Evolutionary conservation across 2,329 filamentous ascomycete species (phyloP).

Genomic region (Camillea tinctor): DNA sequence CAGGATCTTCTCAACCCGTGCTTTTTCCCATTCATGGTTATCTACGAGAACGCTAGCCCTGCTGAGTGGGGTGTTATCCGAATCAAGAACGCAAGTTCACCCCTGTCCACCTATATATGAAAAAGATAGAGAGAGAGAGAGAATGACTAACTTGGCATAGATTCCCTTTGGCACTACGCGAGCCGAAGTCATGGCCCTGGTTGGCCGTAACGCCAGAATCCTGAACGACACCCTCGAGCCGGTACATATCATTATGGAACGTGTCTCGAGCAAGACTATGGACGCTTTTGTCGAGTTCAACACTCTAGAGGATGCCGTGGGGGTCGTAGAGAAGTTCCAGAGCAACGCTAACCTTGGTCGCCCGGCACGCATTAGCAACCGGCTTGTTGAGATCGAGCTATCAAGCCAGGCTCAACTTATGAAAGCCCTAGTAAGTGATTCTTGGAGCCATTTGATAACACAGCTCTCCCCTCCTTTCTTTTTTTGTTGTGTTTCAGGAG

Average conservation of each 20-base stretch:
- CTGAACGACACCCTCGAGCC: slow-evolving; percentile 41
- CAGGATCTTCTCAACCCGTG: slow-evolving; percentile 35
- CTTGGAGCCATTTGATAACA: too few species aligned
- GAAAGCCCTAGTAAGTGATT: slow-evolving; percentile 44
- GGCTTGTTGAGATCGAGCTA: slow-evolving; percentile 55
- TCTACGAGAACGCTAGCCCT: slow-evolving; percentile 30
- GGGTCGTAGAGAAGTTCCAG: slow-evolving; percentile 50
- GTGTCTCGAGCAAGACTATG: slow-evolving; percentile 44
- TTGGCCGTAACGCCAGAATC: slow-evolving; percentile 42
- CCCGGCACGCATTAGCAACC: slow-evolving; percentile 52
- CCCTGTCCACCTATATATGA: background rate
- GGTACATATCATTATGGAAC: slow-evolving; percentile 50
- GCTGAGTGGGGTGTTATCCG: slow-evolving; percentile 45
- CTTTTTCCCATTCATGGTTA: slow-evolving; percentile 49
- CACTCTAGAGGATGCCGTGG: slow-evolving; percentile 50
- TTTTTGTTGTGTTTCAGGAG: too few species aligned
- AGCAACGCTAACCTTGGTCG: slow-evolving; percentile 28
- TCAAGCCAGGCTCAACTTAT: slow-evolving; percentile 58
- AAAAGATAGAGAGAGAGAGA: too few species aligned
- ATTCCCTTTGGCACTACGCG: slow-evolving; percentile 43
- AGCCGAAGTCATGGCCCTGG: slow-evolving; percentile 42
- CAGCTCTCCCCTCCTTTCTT: too few species aligned
- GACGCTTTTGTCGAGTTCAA: slow-evolving; percentile 46
- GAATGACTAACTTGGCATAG: slow-evolving; percentile 25
- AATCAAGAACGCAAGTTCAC: slow-evolving; percentile 48